phyloP scores from a whole-genome alignment of 805 yeast genomes.

The Zygosaccharomyces kombuchaensis region DNA sequence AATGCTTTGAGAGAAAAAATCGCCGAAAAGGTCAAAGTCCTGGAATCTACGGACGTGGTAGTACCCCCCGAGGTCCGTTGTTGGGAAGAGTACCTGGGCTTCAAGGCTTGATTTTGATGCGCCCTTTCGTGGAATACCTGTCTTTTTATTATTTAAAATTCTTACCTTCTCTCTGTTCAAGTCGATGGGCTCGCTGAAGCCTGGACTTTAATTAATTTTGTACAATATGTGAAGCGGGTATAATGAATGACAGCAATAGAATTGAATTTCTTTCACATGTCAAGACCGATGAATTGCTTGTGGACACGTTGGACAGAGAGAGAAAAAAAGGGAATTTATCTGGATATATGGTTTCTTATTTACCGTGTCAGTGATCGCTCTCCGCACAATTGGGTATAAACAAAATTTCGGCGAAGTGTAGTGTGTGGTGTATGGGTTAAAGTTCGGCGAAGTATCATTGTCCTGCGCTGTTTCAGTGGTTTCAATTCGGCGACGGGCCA shows the following conservation, averaged over 20 bases:
- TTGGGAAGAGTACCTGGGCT: slow-evolving; percentile 97
- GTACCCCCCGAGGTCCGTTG: slow-evolving; percentile 85
- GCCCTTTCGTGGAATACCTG: neutral
- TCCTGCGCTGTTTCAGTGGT: slow-evolving; percentile 3
- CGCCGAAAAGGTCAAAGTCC: slow-evolving; percentile 42
- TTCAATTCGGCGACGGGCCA: slow-evolving; percentile 2
- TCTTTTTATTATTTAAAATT: neutral
- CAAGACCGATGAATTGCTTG: neutral
- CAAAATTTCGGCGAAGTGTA: slow-evolving; percentile 2
- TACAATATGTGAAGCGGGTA: neutral
- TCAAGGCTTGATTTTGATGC: slow-evolving; percentile 43
- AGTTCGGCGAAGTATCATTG: neutral
- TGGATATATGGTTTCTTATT: neutral
- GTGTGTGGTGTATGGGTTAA: neutral
- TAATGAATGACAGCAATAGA: neutral
- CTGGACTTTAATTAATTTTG: neutral
- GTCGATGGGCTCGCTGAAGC: neutral
- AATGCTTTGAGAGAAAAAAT: slow-evolving; percentile 71
- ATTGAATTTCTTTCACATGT: neutral
- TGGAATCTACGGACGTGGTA: slow-evolving; percentile 47
- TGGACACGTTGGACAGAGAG: neutral
- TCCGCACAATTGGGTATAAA: neutral
- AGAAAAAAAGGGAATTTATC: neutral
- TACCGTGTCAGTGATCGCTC: neutral
- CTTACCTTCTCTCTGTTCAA: too few relatives aligned